Evolutionary conservation across 495 filamentous ascomycete species (phyloP).

Genomic region (Aspergillus mulundensis): DNA sequence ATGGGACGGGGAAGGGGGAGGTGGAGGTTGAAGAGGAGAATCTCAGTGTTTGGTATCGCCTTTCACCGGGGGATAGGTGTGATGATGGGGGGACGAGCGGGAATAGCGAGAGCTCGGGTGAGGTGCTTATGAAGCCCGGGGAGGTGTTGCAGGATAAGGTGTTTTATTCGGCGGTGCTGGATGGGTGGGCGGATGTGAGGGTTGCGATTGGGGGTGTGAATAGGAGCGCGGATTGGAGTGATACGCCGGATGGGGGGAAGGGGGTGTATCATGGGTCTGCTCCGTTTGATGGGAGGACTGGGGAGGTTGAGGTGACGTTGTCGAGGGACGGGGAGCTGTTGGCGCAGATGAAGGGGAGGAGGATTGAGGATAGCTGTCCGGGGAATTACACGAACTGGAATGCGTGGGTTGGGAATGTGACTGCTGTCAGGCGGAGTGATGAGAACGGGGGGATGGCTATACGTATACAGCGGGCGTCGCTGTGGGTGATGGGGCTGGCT

Average conservation of each 20-base stretch:
- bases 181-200: constrained; percentile 32
- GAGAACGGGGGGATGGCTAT: neutral
- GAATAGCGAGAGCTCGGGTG: constrained; percentile 23
- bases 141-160: constrained; percentile 29
- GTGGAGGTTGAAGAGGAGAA: constrained; percentile 42
- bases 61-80: constrained; percentile 32
- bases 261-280: constrained; percentile 52
- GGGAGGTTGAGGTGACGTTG: constrained; percentile 49
- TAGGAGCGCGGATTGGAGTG: constrained; percentile 29
- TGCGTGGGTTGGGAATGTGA: constrained; percentile 40
- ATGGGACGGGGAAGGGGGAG: constrained; percentile 30
- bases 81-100: constrained; percentile 33
- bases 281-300: constrained; percentile 45
- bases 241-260: constrained; percentile 22
- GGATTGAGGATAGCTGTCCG: constrained; percentile 42
- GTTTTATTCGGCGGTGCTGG: constrained; percentile 35
- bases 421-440: neutral
- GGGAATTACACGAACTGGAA: constrained; percentile 52
- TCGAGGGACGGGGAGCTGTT: constrained; percentile 34
- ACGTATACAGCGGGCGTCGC: neutral
- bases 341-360: constrained; percentile 37
- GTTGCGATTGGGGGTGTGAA: constrained; percentile 48
- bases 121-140: constrained; percentile 7
- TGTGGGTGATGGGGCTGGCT: neutral
- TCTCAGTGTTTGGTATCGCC: constrained; percentile 64